Evolutionary conservation across 768 basidiomycete genomes (phyloP).

Genomic region (Russula olivacea): DNA sequence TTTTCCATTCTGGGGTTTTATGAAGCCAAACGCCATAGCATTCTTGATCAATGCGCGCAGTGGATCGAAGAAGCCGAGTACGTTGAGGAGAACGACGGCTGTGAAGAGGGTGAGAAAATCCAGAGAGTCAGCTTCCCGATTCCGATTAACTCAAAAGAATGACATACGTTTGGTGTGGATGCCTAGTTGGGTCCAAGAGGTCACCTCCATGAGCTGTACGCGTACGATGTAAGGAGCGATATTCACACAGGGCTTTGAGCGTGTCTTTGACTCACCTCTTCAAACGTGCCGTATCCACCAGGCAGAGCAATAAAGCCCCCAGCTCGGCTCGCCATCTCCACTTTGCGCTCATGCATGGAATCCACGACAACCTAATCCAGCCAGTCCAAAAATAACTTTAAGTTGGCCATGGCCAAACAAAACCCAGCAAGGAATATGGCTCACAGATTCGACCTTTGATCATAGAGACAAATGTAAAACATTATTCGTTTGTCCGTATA

Average conservation of each 20-base stretch:
- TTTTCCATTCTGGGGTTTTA: slow-evolving; percentile 51
- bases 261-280: slow-evolving; percentile 55
- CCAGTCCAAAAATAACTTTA: neutral
- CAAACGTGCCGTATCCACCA: slow-evolving; percentile 92
- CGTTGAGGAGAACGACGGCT: slow-evolving; percentile 87
- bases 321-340: slow-evolving; percentile 79
- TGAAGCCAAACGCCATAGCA: slow-evolving; percentile 68
- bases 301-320: slow-evolving; percentile 85
- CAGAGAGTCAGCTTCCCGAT: neutral
- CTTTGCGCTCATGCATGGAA: slow-evolving; percentile 86
- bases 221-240: neutral
- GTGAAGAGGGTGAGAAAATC: slow-evolving; percentile 1
- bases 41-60: slow-evolving; percentile 68
- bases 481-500: no score
- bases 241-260: neutral
- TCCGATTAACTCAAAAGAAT: neutral
- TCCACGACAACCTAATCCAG: slow-evolving; percentile 56
- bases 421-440: neutral
- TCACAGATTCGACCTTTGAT: slow-evolving; percentile 9
- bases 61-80: slow-evolving; percentile 76
- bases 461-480: neutral
- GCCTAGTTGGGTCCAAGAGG: slow-evolving; percentile 91
- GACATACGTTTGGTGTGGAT: slow-evolving; percentile 76
- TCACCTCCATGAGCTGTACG: slow-evolving; percentile 74
- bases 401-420: neutral